These are phyloP conservation scores for Senna tora DNA, from an alignment of 306 rosid species.

Conservation along the genomic window DNA sequence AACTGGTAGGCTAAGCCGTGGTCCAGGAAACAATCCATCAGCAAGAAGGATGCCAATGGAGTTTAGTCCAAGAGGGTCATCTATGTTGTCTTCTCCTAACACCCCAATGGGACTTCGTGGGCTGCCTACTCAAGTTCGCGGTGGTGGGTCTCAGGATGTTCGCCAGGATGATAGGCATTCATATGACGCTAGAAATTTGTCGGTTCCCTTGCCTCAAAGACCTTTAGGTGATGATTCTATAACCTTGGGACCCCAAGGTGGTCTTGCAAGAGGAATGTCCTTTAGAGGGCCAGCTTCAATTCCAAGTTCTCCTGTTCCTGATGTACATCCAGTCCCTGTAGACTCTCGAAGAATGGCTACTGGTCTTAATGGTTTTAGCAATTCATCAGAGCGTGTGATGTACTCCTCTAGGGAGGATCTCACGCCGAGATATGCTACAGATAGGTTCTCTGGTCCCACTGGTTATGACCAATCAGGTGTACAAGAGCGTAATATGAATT, in stretches of 20 bases:
- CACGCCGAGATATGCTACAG: conserved; percentile 46
- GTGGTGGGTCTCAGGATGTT: conserved; percentile 78
- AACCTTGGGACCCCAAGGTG: conserved; percentile 91
- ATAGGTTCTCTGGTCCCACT: conserved; percentile 57
- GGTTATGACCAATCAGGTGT: conserved; percentile 61
- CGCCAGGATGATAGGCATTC: conserved; percentile 70
- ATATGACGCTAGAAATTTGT: conserved; percentile 67
- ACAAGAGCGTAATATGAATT: conserved; percentile 53
- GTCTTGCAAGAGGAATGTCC: conserved; percentile 97
- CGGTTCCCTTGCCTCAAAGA: conserved; percentile 67
- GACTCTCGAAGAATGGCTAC: conserved; percentile 60
- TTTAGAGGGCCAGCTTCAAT: conserved; percentile 69
- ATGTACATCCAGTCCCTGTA: conserved; percentile 42
- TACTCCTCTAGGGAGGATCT: conserved; percentile 58
- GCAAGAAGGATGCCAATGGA: conserved; percentile 79
- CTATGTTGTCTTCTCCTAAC: conserved; percentile 61
- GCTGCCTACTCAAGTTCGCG: conserved; percentile 59
- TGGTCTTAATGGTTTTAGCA: conserved; percentile 64
- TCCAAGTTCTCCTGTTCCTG: conserved; percentile 51
- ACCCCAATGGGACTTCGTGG: conserved; percentile 72
- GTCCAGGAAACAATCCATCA: conserved; percentile 60
- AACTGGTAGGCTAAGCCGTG: conserved; percentile 78
- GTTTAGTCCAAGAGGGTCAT: conserved; percentile 66
- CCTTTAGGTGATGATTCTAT: conserved; percentile 69
- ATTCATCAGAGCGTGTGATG: conserved; percentile 50